Evolutionary conservation across 2,329 filamentous ascomycete species (phyloP).

Genomic region (Teratosphaeria zuluensis): DNA sequence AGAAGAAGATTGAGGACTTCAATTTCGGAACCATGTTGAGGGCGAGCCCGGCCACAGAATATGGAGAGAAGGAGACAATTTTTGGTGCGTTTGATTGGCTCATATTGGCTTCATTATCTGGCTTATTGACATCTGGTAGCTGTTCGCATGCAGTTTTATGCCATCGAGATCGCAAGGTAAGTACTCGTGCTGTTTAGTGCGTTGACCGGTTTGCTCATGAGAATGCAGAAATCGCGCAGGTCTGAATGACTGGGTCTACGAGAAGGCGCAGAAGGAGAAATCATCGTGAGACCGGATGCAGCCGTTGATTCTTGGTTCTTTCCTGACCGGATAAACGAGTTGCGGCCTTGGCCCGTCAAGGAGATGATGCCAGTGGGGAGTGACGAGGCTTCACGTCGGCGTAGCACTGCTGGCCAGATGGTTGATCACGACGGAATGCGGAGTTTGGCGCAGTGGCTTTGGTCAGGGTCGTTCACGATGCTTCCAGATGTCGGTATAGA

Average conservation of each 20-base stretch:
- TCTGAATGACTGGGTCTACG: constrained; percentile 95
- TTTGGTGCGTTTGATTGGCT: constrained; percentile 53
- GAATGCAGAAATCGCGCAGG: constrained; percentile 63
- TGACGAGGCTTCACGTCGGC: neutral
- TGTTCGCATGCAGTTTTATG: constrained; percentile 76
- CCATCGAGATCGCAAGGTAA: constrained; percentile 62
- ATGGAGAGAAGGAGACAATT: constrained; percentile 80
- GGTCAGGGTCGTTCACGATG: neutral
- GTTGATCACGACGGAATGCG: neutral
- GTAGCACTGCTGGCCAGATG: neutral
- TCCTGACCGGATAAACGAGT: neutral
- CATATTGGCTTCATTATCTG: neutral
- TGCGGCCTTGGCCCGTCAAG: neutral
- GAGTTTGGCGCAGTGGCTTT: neutral
- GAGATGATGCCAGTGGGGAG: neutral
- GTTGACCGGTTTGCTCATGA: constrained; percentile 6
- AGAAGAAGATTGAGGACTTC: constrained; percentile 91
- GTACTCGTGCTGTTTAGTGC: constrained; percentile 13
- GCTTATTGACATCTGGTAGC: constrained; percentile 24
- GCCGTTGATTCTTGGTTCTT: neutral
- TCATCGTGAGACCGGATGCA: constrained; percentile 19
- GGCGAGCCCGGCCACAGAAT: constrained; percentile 67
- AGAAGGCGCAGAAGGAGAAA: constrained; percentile 54
- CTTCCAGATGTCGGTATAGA: constrained; percentile 19
- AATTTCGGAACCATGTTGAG: constrained; percentile 96